Base-by-base conservation (phyloP, 768 basidiomycete genomes). In the Amanita thiersii region DNA sequence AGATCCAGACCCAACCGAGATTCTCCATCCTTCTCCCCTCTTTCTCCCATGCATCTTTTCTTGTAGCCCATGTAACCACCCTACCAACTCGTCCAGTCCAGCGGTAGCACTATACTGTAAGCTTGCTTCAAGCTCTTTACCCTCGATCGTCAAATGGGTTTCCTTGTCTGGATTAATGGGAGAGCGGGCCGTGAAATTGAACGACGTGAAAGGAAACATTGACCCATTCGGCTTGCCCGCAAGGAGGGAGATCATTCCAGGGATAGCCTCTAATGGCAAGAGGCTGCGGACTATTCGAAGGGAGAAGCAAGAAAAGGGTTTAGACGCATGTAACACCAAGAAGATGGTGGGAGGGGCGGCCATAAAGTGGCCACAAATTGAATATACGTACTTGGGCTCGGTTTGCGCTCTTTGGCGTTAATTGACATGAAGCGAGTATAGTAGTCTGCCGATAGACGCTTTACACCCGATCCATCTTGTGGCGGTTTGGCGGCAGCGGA, bases 171-270 rank as follows among this genome's bases (percentile, higher is more conserved):
- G 62, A 43, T 73, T 61, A 17, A 55, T 58, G 2, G 74, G 75
- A 8, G 76, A 73, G 14, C 69, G 64, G 3, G 78, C 69, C 1
- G 68, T 75, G 58, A 87, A 78, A 42, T 73, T 79, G 50, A 98
- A 65, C 0, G 82, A 79, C 2, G 80, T 79, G 64, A 98, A 87
- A 1, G 94, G 94, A 65, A 97, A 98, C 14, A 88, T 85, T n/a
- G 71, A 66, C 5, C 81, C 72, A 54, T 94, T 93, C 4, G 94
- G 94, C 59, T 93, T 91, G 19, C 94, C 94, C 0, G 91, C 92
- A 5, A 93, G 75, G 23, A 92, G 58, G 2, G 84, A 87, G 42
- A 92, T 79, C 26, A 88, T 56, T 0, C 86, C 86, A 0, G 91
- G 89, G 0, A 65, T 72, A 15, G 70, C 69, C 60, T 97, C 94